Conservation (phyloP, 176 grass and related monocot species). For the Dactylis glomerata region DNA sequence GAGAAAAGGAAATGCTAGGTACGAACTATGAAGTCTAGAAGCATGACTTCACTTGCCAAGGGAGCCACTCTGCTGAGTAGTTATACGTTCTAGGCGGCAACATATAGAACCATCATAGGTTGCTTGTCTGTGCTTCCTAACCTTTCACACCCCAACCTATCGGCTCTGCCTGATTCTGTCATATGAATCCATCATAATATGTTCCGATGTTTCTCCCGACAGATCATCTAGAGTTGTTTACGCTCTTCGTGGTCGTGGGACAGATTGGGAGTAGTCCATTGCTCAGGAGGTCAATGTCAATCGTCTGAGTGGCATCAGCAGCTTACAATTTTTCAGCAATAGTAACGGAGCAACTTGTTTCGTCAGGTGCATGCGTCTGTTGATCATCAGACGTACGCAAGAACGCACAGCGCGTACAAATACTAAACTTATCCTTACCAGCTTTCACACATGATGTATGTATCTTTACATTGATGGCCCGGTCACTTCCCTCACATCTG, state of each 20-base stretch:
- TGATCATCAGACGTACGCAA: background rate
- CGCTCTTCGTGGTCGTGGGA: background rate
- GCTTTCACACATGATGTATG: conserved; percentile 22
- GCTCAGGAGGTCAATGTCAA: conserved; percentile 19
- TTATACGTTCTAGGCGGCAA: conserved; percentile 23
- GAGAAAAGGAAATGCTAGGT: background rate
- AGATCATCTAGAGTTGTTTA: background rate
- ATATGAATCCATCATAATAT: conserved; percentile 9
- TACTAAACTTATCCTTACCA: conserved; percentile 17
- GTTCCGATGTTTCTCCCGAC: background rate
- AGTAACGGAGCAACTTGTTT: conserved; percentile 24
- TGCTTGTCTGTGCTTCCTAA: conserved; percentile 22
- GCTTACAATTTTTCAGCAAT: conserved; percentile 20
- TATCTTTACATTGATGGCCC: background rate
- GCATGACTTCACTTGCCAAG: background rate
- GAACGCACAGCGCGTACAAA: background rate
- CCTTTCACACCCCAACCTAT: conserved; percentile 17
- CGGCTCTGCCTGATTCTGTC: background rate
- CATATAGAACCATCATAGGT: background rate
- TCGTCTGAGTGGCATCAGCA: conserved; percentile 26
- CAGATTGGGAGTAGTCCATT: background rate
- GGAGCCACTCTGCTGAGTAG: background rate
- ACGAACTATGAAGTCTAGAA: background rate
- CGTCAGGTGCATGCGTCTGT: conserved; percentile 19
- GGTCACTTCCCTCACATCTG: too few relatives aligned